Base-by-base conservation (phyloP, 1,284 basidiomycete genomes). In the Cryptococcus deneoformans region DNA sequence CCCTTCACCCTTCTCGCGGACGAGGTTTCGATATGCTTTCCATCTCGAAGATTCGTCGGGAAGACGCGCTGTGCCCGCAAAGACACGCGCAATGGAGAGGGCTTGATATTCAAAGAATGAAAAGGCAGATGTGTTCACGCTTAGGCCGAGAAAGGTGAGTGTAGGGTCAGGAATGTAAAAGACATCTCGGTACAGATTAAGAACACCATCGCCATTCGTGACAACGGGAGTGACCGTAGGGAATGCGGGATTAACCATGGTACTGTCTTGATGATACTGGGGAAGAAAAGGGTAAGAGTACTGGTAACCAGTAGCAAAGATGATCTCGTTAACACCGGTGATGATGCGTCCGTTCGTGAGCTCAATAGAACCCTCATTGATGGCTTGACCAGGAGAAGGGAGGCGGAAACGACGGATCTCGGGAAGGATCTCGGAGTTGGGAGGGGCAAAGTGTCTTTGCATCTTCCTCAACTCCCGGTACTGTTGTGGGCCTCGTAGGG, bases 91-190 rank as follows among this genome's bases (percentile, higher is more conserved):
- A 20, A 71, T 61, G 6, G 66, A 46, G 36, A 70, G 57, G 3
- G 64, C 59, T 53, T 72, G 71, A 46, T 65, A 71, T 53, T 72
- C 71, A 58, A 72, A 70, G 56, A 70, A 71, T 4, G 62, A 60
- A 57, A 71, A 70, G 2, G 71, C 64, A 0, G 64, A 58, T 10
- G 69, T 73, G 54, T 69, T 69, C 53, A 72, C 62, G 40, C 60
- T 62, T 9, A 70, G 34, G 7, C 68, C 66, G 56, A 73, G 48
- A 57, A 82, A 82, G 0, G 76, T 74, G 5, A 83, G 69, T 7
- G 81, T 81, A 3, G 82, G 81, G 55, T 83, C 80, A n/a, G 80
- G 79, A 50, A 83, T 81, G 63, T 79, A 82, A 63, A 82, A 79
- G 0, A 79, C 64, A 57, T 82, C 81, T 12, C 80, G 70, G 61